A percentile compares a stretch with the other conserved stretches of the same genome.
Conservation (phyloP, 306 rosid species). For the Sesbania bispinosa region DNA sequence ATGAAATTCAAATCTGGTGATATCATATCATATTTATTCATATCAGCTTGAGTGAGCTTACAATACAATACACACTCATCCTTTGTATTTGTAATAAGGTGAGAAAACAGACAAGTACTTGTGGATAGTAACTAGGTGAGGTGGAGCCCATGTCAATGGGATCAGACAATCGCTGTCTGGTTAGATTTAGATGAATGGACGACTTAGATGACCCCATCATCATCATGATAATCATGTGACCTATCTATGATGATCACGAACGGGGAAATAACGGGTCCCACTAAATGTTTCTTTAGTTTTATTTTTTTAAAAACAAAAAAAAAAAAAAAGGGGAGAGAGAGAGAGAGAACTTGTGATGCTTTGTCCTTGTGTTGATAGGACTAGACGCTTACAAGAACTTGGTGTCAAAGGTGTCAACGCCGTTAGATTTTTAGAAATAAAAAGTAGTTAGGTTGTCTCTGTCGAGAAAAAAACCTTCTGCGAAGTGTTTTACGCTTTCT, state of each 20-base stretch:
- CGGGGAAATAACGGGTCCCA: neutral
- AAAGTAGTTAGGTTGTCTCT: constrained; percentile 48
- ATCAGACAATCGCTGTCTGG: constrained; percentile 31
- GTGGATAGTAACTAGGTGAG: neutral
- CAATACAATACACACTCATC: too few species aligned
- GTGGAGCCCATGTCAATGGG: constrained; percentile 28
- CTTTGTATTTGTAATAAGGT: too few species aligned
- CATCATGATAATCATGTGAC: constrained; percentile 39
- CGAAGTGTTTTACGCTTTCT: neutral
- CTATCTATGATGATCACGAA: constrained; percentile 28
- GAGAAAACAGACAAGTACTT: too few species aligned
- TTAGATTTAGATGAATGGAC: constrained; percentile 29
- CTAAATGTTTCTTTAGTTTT: neutral
- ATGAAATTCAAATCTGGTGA: too few species aligned
- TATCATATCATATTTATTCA: too few species aligned
- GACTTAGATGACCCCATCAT: constrained; percentile 35
- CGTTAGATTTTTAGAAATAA: constrained; percentile 39
- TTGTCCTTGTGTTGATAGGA: constrained; percentile 15
- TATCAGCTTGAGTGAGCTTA: too few species aligned
- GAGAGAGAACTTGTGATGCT: too few species aligned
- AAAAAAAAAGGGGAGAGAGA: constrained; percentile 22
- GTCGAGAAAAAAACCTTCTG: constrained; percentile 36
- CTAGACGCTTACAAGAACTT: constrained; percentile 15
- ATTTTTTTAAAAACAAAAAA: too few species aligned
- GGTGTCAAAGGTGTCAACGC: constrained; percentile 62